Percentiles rank a stretch among this genome's conserved stretches.
These are phyloP conservation scores for Globisporangium nodosum DNA, from an alignment of 352 stramenopile species.

Conservation along the genomic window DNA sequence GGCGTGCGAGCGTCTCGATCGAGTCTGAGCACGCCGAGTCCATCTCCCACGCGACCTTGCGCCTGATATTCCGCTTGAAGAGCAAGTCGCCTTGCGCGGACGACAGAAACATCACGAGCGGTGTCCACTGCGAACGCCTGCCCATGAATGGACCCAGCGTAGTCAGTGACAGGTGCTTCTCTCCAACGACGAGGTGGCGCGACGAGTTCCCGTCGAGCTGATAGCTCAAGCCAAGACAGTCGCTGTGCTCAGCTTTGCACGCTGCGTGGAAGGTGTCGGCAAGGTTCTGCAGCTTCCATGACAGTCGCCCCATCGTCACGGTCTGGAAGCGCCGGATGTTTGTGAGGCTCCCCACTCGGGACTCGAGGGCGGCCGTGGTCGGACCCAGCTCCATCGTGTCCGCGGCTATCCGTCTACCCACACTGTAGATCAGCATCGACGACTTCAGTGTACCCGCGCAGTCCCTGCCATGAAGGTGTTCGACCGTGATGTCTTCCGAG, in stretches of 20 bases:
- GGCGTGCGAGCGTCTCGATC: constrained; percentile 28
- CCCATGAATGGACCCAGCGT: constrained; percentile 31
- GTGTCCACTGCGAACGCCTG: constrained; percentile 30
- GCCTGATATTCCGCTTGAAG: constrained; percentile 22
- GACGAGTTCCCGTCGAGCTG: constrained; percentile 16
- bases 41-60: constrained; percentile 20
- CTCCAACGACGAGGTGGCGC: constrained; percentile 32
- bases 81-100: constrained; percentile 29
- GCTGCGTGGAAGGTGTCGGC: constrained; percentile 30
- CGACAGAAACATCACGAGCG: constrained; percentile 30
- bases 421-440: constrained; percentile 43
- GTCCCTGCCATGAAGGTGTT: constrained; percentile 21
- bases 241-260: constrained; percentile 12
- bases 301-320: constrained; percentile 34
- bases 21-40: constrained; percentile 30
- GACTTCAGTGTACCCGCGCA: constrained; percentile 23
- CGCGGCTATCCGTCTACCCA: constrained; percentile 32
- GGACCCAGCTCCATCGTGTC: constrained; percentile 23
- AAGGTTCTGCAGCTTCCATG: constrained; percentile 32
- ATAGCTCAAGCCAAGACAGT: constrained; percentile 35
- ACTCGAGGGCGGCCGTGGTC: neutral
- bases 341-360: constrained; percentile 18
- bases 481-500: constrained; percentile 23
- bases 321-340: constrained; percentile 42
- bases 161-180: constrained; percentile 25